Conservation (phyloP, 2,329 filamentous ascomycete species). For the Microcyclospora pomicola region DNA sequence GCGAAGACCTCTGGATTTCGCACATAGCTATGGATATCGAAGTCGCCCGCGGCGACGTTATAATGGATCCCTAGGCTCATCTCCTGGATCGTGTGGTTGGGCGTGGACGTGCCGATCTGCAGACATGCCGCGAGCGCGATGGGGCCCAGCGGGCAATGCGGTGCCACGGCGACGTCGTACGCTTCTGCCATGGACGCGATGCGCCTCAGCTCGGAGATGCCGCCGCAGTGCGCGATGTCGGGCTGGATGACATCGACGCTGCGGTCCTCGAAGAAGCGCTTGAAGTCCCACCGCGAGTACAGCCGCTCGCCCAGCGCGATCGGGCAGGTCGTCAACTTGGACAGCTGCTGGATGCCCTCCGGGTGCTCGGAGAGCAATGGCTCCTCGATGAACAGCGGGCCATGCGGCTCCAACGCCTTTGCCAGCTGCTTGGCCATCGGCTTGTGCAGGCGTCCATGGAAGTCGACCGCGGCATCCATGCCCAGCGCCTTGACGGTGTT, state of each 20-base stretch:
- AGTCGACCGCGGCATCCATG: conserved; percentile 62
- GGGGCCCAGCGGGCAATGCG: conserved; percentile 60
- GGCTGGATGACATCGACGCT: conserved; percentile 61
- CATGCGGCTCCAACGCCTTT: conserved; percentile 50
- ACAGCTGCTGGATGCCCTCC: conserved; percentile 49
- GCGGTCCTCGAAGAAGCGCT: conserved; percentile 53
- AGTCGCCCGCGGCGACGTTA: conserved; percentile 46
- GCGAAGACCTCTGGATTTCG: conserved; percentile 17
- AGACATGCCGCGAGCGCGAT: conserved; percentile 59
- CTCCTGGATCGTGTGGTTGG: conserved; percentile 61
- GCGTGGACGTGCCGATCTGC: conserved; percentile 47
- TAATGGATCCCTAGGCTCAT: conserved; percentile 74
- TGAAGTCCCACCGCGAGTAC: conserved; percentile 59
- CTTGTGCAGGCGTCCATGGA: conserved; percentile 63
- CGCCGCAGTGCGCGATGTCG: conserved; percentile 57
- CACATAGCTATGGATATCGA: conserved; percentile 38
- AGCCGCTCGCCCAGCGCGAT: conserved; percentile 62
- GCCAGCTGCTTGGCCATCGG: conserved; percentile 72
- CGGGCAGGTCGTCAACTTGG: conserved; percentile 43
- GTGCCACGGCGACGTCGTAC: conserved; percentile 55
- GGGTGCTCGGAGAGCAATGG: conserved; percentile 56
- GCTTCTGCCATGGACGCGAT: conserved; percentile 60
- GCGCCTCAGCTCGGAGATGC: conserved; percentile 55
- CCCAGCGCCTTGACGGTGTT: conserved; percentile 55
- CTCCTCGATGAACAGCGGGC: conserved; percentile 64